Evolutionary conservation across 352 stramenopile genomes (phyloP).

Genomic region (Phytophthora foliorum): DNA sequence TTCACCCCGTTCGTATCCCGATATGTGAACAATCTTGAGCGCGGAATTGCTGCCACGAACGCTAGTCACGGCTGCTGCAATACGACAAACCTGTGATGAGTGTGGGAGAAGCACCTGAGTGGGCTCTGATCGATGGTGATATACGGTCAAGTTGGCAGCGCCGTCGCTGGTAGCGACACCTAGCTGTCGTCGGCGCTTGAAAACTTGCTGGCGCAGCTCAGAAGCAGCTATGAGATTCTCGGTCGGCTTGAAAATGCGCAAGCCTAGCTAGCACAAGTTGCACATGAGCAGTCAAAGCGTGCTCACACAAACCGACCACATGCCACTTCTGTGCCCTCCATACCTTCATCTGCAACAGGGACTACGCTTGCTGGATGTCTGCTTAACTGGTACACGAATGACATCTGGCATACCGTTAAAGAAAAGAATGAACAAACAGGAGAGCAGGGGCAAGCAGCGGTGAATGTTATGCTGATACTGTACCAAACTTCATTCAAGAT

Average conservation of each 20-base stretch:
- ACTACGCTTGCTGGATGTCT: conserved; percentile 7
- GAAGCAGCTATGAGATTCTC: neutral
- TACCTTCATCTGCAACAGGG: neutral
- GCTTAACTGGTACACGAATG: conserved; percentile 9
- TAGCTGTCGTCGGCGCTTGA: conserved; percentile 7
- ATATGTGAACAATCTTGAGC: conserved; percentile 5
- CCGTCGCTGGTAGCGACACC: neutral
- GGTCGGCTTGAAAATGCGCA: conserved; percentile 2
- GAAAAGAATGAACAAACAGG: conserved; percentile 3
- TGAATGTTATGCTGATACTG: conserved; percentile 20
- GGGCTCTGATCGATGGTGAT: neutral
- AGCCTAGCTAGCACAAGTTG: neutral
- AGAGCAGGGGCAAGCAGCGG: conserved; percentile 7
- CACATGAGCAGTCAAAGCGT: neutral
- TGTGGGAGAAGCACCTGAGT: conserved; percentile 1
- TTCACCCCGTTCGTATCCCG: neutral
- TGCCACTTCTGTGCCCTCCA: neutral
- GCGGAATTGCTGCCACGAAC: conserved; percentile 1
- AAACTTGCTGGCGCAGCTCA: conserved; percentile 4
- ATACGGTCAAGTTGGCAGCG: conserved; percentile 3
- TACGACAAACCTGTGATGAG: conserved; percentile 2
- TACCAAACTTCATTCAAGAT: conserved; percentile 7
- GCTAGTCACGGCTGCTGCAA: neutral
- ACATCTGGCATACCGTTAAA: conserved; percentile 6
- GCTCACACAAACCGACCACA: too few species aligned